Evolutionary conservation across 2,329 filamentous ascomycete species (phyloP).

Genomic region (Alternaria ethzedia): DNA sequence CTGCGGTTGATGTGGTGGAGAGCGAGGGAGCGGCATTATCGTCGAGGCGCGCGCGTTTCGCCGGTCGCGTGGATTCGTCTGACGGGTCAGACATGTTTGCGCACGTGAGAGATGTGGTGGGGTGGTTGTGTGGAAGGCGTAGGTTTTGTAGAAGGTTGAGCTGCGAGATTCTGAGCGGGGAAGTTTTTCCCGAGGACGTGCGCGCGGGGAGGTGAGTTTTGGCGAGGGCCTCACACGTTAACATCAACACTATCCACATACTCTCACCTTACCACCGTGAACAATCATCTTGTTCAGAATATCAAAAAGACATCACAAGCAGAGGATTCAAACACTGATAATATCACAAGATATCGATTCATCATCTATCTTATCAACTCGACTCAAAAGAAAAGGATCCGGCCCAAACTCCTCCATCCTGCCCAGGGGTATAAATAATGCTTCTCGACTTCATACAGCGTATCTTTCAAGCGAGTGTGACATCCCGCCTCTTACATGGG

Average conservation of each 20-base stretch:
- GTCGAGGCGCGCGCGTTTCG: constrained; percentile 45
- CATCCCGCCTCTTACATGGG: constrained; percentile 8
- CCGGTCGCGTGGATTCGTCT: constrained; percentile 30
- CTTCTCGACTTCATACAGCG: constrained; percentile 5
- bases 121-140: background rate
- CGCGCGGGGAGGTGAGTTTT: constrained; percentile 17
- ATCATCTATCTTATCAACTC: background rate
- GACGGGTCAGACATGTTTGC: constrained; percentile 21
- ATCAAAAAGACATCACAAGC: background rate
- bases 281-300: background rate
- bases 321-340: background rate
- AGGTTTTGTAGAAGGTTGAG: background rate
- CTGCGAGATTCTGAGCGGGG: constrained; percentile 27
- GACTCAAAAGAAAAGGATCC: background rate
- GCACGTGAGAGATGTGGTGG: background rate
- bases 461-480: constrained; percentile 19
- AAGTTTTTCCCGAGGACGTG: constrained; percentile 35
- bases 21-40: constrained; percentile 16
- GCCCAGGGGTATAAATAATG: constrained; percentile 21
- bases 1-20: constrained; percentile 2
- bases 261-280: background rate
- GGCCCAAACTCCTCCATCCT: constrained; percentile 10
- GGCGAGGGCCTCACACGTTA: background rate
- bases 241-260: background rate
- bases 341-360: constrained; percentile 2